Evolutionary conservation across 2,329 filamentous ascomycete genomes (phyloP), one percentile per base, ranked within the genome.

Genomic region (Nemania bipapillata): DNA sequence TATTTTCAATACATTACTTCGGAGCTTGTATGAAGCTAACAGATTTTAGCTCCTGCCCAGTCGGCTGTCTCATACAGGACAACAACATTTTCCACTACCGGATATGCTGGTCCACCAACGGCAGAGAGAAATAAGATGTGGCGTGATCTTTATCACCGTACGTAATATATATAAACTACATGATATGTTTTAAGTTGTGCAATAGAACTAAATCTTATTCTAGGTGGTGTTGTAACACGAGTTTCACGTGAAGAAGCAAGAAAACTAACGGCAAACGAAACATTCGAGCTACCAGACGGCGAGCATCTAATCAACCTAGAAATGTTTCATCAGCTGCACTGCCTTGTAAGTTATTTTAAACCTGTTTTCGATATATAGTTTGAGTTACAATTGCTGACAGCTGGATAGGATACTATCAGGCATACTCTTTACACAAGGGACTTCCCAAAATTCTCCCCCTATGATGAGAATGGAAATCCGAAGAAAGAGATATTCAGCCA

Each of bases 281-380:
- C 17, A 6, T 58, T 47, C 17, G 37, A 47, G 37, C 40, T 45
- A n/a, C 22, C 35, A 45, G 24, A 47, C 17, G 55, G 40, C 7
- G 55, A 58, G 15, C 55, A 58, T 47, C 12, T 47, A 17, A 47
- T 58, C 55, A 28, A 58, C 5, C 55, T 58, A 9, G 55, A 58
- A 17, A 47, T 58, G 55, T 47, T 58, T 32, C 55, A 58, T 58
- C 40, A 58, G 15, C 17, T 58, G 5, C 55, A 58, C 40, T 58
- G 55, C 26, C 37, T 47, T 4, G 55, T 47, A 47, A 45, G 26
- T 22, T 11, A 28, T 1, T 11, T 30, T 2, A 22, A 4, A 3
- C 4, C 7, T 15, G 2, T 20, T 7, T 8, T 17, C 5, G 26
- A n/a, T 7, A 9, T 1, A 47, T 6, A 20, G 20, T 0, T 20